These are phyloP conservation scores for Colletotrichum plurivorum DNA, from an alignment of 2,329 filamentous ascomycete species.

Conservation along the genomic window DNA sequence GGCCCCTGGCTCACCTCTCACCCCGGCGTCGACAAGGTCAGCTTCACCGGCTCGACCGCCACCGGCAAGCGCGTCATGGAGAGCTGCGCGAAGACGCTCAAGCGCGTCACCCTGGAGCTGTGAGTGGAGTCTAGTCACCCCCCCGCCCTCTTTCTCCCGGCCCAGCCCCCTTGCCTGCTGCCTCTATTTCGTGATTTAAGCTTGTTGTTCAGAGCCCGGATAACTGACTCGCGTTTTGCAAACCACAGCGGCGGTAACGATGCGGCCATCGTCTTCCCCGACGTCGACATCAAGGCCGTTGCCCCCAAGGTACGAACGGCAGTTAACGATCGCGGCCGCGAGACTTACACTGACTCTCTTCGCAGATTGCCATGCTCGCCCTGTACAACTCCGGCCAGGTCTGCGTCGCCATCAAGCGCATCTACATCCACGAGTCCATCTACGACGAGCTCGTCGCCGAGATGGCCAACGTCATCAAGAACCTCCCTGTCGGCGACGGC, in stretches of 20 bases:
- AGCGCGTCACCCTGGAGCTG: constrained; percentile 73
- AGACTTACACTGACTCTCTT: too few relatives aligned
- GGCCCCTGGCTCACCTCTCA: constrained; percentile 73
- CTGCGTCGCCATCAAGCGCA: constrained; percentile 66
- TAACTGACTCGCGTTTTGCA: constrained; percentile 6
- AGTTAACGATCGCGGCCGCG: neutral
- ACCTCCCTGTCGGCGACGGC: constrained; percentile 36
- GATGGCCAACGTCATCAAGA: constrained; percentile 38
- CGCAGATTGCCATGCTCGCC: constrained; percentile 61
- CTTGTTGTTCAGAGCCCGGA: neutral
- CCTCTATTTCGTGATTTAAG: neutral
- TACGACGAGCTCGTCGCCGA: constrained; percentile 52
- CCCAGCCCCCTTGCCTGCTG: too few relatives aligned
- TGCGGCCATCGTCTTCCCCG: constrained; percentile 69
- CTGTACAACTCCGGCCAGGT: constrained; percentile 73
- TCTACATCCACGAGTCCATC: constrained; percentile 69
- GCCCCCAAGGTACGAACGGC: constrained; percentile 49
- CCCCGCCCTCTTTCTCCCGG: constrained; percentile 38
- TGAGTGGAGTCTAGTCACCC: constrained; percentile 22
- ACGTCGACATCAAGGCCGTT: constrained; percentile 64
- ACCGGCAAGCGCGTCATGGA: constrained; percentile 75
- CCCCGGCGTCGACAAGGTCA: constrained; percentile 72
- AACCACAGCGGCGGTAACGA: constrained; percentile 68
- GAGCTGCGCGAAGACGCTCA: constrained; percentile 69
- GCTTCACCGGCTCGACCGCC: constrained; percentile 73